Percentiles rank a stretch among this genome's conserved stretches.
These are phyloP conservation scores for Apiospora rasikravindrae DNA, from an alignment of 2,329 filamentous ascomycete species.

Conservation along the genomic window DNA sequence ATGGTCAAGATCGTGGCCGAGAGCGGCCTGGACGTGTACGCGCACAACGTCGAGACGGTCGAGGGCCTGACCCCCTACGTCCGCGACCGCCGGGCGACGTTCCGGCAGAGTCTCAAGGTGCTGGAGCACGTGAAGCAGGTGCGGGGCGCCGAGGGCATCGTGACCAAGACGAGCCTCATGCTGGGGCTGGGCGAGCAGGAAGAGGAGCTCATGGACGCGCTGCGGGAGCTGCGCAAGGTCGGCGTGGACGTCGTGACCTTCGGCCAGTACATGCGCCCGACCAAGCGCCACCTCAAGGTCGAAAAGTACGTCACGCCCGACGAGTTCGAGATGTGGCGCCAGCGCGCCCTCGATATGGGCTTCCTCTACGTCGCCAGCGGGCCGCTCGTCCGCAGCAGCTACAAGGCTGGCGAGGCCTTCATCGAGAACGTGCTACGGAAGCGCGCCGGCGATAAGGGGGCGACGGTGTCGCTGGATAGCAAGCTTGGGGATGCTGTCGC, in stretches of 20 bases:
- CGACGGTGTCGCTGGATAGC: constrained; percentile 19
- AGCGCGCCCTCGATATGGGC: constrained; percentile 89
- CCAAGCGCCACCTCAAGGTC: constrained; percentile 96
- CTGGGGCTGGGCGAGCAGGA: constrained; percentile 92
- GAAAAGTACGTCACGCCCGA: constrained; percentile 93
- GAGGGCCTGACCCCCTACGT: constrained; percentile 90
- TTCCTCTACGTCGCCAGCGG: constrained; percentile 97
- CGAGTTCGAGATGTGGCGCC: constrained; percentile 89
- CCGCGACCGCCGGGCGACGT: constrained; percentile 86
- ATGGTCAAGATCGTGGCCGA: constrained; percentile 85
- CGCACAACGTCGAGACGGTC: constrained; percentile 95
- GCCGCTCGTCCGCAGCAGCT: constrained; percentile 89
- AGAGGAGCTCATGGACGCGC: constrained; percentile 78
- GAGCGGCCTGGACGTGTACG: constrained; percentile 93
- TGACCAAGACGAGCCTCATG: constrained; percentile 99
- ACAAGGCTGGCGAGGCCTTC: constrained; percentile 98
- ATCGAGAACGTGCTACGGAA: constrained; percentile 98
- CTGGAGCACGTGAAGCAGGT: constrained; percentile 81
- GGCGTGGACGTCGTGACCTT: constrained; percentile 96
- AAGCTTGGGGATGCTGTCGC: constrained; percentile 10
- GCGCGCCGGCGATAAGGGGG: constrained; percentile 57
- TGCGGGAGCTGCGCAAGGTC: constrained; percentile 78
- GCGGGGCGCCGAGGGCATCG: constrained; percentile 69
- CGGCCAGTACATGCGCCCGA: constrained; percentile 99
- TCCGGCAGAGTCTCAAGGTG: constrained; percentile 82